Evolutionary conservation across 768 basidiomycete species (phyloP), one percentile per base, ranked within the genome.

Genomic region (Leccinum uliginosum): DNA sequence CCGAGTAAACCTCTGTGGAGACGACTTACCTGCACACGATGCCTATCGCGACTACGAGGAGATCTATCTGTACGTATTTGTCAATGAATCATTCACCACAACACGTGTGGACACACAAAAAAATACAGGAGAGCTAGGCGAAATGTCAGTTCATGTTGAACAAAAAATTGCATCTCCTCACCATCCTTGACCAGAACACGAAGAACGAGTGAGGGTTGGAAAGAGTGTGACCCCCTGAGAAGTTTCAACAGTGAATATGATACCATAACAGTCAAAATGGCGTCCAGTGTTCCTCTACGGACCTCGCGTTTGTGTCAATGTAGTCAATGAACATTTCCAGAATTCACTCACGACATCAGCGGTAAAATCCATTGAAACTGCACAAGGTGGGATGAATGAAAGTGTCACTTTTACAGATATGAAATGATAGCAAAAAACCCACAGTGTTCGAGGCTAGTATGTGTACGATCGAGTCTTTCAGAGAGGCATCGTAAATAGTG

Each of bases 111-210:
- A 54, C 52, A 17, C 4, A 57, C 56, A 21, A 10, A 9, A 19
- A 54, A 57, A 40, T 30, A 57, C 19, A 48, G 4, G 8, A 7
- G 8, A 38, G 52, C 56, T 57, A 44, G 23, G 17, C 15, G 21
- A 50, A 30, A 50, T 15, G 21, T 55, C 27, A 50, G 35, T 50
- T 26, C 1, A 23, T 21, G n/a, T 2, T 9, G n/a, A 19, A 27
- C 10, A 26, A 27, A 26, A 15, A 8, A 46, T 56, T 55, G 21
- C 14, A 26, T 23, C 17, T n/a, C 9, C 61, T 62, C 44, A 62
- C 61, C 61, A 40, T 62, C 61, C 34, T 21, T 27, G 14, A 45
- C 8, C 5, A 62, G 61, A 19, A 50, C 4, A 17, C 3, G 26
- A 10, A 59, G 14, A 7, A 63, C 51, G 3, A 12, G 9, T 14